Evolutionary conservation across 176 grass and related monocot species (phyloP).

Genomic region (Paspalum vaginatum): DNA sequence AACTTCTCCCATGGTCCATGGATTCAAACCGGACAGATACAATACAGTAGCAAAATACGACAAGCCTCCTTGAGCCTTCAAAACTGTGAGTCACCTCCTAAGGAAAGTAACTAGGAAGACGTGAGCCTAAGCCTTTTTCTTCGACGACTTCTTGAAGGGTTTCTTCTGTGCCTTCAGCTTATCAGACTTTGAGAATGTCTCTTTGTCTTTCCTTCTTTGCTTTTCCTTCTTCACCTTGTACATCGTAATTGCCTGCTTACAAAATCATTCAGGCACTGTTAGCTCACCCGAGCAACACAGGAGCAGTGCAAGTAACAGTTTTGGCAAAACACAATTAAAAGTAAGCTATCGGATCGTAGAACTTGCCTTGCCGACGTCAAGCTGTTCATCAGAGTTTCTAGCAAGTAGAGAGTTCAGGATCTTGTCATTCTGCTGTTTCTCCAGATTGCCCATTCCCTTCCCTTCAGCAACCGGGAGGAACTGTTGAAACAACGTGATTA

Average conservation of each 20-base stretch:
- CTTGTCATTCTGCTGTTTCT: constrained; percentile 68
- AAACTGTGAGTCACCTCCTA: constrained; percentile 15
- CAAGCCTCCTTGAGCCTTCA: background rate
- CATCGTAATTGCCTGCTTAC: constrained; percentile 71
- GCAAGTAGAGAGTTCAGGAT: constrained; percentile 69
- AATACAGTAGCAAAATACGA: background rate
- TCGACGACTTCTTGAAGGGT: constrained; percentile 62
- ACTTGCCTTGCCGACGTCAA: constrained; percentile 75
- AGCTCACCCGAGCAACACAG: constrained; percentile 2
- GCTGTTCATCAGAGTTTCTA: constrained; percentile 56
- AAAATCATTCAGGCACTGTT: constrained; percentile 19
- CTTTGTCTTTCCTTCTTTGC: constrained; percentile 60
- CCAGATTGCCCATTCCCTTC: constrained; percentile 68
- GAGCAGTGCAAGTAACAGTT: background rate
- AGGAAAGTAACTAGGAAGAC: background rate
- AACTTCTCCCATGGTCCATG: constrained; percentile 3
- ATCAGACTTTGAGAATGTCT: constrained; percentile 35
- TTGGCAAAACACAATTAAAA: constrained; percentile 14
- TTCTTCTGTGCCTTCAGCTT: constrained; percentile 72
- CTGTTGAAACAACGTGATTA: constrained; percentile 14
- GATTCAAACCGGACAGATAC: constrained; percentile 37
- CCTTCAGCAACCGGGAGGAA: constrained; percentile 69
- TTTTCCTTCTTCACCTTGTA: constrained; percentile 80
- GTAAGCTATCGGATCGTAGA: background rate
- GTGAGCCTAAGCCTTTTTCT: constrained; percentile 55